Evolutionary conservation across 2,329 filamentous ascomycete genomes (phyloP), one percentile per base, ranked within the genome.

Genomic region (Phaeosphaeria sp.): DNA sequence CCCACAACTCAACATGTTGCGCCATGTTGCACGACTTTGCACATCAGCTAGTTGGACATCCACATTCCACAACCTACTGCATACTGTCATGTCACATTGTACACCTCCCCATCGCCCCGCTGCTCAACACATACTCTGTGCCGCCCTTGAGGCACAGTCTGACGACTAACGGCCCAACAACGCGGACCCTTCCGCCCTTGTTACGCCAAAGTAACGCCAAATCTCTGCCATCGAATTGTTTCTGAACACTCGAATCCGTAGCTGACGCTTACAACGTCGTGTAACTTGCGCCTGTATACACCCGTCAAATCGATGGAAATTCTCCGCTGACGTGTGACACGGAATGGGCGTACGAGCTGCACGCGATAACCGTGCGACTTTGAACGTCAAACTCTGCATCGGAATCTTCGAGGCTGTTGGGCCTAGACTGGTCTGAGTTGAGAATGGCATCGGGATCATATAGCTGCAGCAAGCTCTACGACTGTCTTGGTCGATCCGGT

Each of bases 311-410:
- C 25, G 18, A 20, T 33, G 25, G 46, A 46, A 11, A 25, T 41
- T 7, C 30, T 36, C 11, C 30, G 55, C 47, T 17, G 52, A 43
- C 44, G 50, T 52, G 55, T 55, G 55, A 18, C 22, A 41, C 20
- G 5, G 20, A 46, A 23, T 43, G 46, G 41, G 51, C 48, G 49
- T 4, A 22, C 30, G 3, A 36, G 30, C 30, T 36, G 30, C 46
- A 56, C 52, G 58, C 56, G 52, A 22, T 33, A 20, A 18, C 15
- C 48, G 60, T 59, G 46, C 46, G 27, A 60, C 55, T 22, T 46
- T 47, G 47, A 23, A 46, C 49, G 60, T 58, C 54, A 60, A 41
- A 43, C 36, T 21, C 36, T 18, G 17, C 49, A 20, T 39, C 49
- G 49, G 49, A 22, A 51, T 18, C 44, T 43, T 27, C 39, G 18